Percentiles rank a stretch among this genome's conserved stretches.
phyloP scores from a whole-genome alignment of 2,329 filamentous ascomycete genomes.

The Fusarium stilboides region DNA sequence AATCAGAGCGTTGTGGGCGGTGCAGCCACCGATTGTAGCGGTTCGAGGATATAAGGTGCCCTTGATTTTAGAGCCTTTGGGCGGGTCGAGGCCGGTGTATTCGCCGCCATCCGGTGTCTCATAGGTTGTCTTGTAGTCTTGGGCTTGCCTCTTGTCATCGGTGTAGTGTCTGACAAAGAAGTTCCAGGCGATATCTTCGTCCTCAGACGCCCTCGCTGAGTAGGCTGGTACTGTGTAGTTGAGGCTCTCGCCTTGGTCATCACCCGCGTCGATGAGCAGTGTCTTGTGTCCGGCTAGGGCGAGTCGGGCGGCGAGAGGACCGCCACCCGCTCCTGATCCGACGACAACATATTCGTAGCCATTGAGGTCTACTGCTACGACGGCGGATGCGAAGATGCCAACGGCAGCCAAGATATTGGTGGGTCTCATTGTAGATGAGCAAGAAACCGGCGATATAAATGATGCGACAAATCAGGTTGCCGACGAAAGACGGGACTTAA shows the following conservation, averaged over 20 bases:
- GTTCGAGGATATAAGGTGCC: conserved; percentile 65
- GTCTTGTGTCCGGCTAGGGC: conserved; percentile 72
- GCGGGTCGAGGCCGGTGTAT: conserved; percentile 64
- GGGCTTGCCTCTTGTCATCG: conserved; percentile 65
- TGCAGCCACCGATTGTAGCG: conserved; percentile 65
- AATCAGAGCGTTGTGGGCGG: conserved; percentile 74
- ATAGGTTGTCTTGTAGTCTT: conserved; percentile 73
- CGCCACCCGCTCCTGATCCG: conserved; percentile 73
- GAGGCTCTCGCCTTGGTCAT: conserved; percentile 65
- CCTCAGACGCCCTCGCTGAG: conserved; percentile 68
- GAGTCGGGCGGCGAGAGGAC: conserved; percentile 70
- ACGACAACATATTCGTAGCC: conserved; percentile 72
- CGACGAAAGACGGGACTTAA: too few species aligned
- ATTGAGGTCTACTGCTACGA: conserved; percentile 9
- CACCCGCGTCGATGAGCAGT: conserved; percentile 73
- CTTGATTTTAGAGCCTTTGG: conserved; percentile 57
- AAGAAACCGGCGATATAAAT: too few species aligned
- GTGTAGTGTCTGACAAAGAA: conserved; percentile 76
- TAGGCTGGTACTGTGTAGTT: conserved; percentile 70
- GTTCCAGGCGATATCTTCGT: conserved; percentile 72
- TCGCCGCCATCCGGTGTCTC: conserved; percentile 63
- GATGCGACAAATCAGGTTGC: too few species aligned
- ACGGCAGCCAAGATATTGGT: too few species aligned
- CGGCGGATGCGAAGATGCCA: too few species aligned
- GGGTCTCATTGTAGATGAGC: too few species aligned